Conservation (phyloP, 1,284 basidiomycete genomes). For the Polyporus tsugae region DNA sequence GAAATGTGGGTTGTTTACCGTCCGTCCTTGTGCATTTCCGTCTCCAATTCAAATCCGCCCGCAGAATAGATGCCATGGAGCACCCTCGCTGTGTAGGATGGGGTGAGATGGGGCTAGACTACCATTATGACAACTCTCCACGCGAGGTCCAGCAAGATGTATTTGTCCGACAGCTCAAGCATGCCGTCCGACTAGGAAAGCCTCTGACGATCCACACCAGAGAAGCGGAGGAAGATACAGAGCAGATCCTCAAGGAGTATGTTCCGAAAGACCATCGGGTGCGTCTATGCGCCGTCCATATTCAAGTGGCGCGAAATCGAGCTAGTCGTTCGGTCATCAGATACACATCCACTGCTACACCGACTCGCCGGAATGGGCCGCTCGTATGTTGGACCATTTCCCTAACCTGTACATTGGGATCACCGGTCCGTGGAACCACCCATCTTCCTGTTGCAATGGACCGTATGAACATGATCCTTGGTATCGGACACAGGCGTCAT, state of each 20-base stretch:
- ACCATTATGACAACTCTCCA: conserved; percentile 82
- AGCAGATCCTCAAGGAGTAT: conserved; percentile 74
- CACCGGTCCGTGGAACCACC: conserved; percentile 55
- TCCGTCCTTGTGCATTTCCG: conserved; percentile 5
- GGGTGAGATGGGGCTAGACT: conserved; percentile 88
- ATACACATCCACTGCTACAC: conserved; percentile 87
- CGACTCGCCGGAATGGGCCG: conserved; percentile 76
- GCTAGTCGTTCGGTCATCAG: conserved; percentile 43
- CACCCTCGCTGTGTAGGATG: conserved; percentile 84
- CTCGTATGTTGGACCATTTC: conserved; percentile 75
- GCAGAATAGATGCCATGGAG: conserved; percentile 74
- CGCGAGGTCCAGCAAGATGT: conserved; percentile 70
- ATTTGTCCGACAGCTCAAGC: conserved; percentile 70
- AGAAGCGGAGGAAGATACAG: conserved; percentile 83
- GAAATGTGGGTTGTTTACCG: conserved; percentile 60
- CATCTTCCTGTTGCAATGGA: conserved; percentile 6
- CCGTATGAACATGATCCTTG: background rate
- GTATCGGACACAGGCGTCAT: conserved; percentile 64
- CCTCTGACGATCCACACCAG: conserved; percentile 83
- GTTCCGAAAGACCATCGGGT: conserved; percentile 77
- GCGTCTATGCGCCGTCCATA: background rate
- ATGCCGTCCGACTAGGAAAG: conserved; percentile 72
- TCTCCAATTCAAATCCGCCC: background rate
- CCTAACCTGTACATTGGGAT: conserved; percentile 84
- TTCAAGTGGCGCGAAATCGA: background rate